Conservation (phyloP, 306 rosid species). For the Corylus americana region DNA sequence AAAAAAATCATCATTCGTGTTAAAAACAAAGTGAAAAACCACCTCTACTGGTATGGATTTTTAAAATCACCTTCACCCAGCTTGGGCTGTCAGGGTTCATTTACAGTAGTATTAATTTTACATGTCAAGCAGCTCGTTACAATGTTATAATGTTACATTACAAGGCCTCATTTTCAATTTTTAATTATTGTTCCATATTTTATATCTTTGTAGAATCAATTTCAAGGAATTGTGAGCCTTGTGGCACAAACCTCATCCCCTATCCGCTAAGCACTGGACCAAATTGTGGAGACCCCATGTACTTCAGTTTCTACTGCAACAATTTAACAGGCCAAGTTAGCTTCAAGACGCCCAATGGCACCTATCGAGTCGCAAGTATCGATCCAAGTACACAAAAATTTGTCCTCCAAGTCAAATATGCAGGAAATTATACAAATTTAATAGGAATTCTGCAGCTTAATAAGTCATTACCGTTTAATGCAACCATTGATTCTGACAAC, state of each 20-base stretch:
- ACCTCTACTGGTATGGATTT: too few species aligned
- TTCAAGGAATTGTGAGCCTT: constrained; percentile 5
- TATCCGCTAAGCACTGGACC: constrained; percentile 24
- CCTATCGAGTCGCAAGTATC: constrained; percentile 12
- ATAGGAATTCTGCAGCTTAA: background rate
- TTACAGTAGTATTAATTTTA: background rate
- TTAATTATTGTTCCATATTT: background rate
- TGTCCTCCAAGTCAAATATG: background rate
- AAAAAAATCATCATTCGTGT: too few species aligned
- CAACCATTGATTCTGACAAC: background rate
- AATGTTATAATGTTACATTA: background rate
- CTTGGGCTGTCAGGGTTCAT: background rate
- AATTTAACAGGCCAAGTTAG: background rate
- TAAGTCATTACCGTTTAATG: background rate
- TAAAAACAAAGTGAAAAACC: too few species aligned
- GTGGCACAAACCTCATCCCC: constrained; percentile 28
- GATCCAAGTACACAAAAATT: background rate
- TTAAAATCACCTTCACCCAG: too few species aligned
- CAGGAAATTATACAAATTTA: background rate
- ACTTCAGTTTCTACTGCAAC: constrained; percentile 5
- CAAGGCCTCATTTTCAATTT: too few species aligned
- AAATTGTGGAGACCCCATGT: constrained; percentile 25
- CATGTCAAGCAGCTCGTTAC: background rate
- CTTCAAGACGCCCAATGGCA: background rate
- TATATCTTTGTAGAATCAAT: background rate